Evolutionary conservation across 257 asterid genomes (phyloP).

Genomic region (Lycium ferocissimum): DNA sequence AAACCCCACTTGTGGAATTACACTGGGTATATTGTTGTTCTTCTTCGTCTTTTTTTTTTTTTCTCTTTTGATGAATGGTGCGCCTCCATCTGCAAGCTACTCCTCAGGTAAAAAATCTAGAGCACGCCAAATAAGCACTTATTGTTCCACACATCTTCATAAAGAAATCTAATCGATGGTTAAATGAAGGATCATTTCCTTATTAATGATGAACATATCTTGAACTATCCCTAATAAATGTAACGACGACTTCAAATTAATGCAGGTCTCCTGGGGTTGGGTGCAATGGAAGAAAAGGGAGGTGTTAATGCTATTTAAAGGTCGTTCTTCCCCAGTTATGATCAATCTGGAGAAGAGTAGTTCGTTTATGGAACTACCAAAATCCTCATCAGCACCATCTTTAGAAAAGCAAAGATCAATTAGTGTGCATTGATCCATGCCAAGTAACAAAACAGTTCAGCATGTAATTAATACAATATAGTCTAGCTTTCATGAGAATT

Average conservation of each 20-base stretch:
- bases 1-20: too few relatives aligned
- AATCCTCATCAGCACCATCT: slow-evolving; percentile 22
- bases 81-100: background rate
- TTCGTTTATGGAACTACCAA: background rate
- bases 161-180: background rate
- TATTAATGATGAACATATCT: background rate
- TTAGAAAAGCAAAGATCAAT: slow-evolving; percentile 1
- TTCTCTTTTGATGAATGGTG: background rate
- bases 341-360: background rate
- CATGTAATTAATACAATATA: slow-evolving; percentile 19
- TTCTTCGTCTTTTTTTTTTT: background rate
- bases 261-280: background rate
- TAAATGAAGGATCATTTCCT: background rate
- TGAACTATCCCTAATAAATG: background rate
- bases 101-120: background rate
- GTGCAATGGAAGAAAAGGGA: background rate
- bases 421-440: background rate
- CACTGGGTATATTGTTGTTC: too few relatives aligned
- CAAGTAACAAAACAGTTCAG: background rate
- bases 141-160: slow-evolving; percentile 1
- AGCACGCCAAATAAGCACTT: slow-evolving; percentile 14
- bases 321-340: background rate
- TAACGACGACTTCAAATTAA: slow-evolving; percentile 17
- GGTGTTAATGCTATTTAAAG: slow-evolving; percentile 23
- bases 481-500: background rate